phyloP scores from a whole-genome alignment of 495 filamentous ascomycete genomes.

The Bacidia rubella region DNA sequence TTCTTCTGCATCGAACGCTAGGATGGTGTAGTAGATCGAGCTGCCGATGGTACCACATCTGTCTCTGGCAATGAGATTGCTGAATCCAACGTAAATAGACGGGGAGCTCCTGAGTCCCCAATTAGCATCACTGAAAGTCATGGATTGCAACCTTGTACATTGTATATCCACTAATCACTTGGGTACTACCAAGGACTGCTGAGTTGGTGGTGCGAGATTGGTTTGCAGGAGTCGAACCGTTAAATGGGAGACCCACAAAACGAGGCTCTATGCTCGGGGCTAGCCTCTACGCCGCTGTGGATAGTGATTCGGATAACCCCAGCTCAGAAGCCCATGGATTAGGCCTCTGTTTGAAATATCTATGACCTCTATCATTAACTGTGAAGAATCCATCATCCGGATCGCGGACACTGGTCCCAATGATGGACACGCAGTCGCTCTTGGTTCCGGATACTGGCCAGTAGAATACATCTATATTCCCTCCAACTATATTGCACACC shows the following conservation, averaged over 20 bases:
- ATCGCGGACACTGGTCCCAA: conserved; percentile 1
- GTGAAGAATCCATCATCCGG: background rate
- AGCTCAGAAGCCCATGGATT: conserved; percentile 5
- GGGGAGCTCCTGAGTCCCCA: conserved; percentile 5
- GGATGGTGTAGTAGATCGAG: background rate
- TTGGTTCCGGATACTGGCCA: conserved; percentile 4
- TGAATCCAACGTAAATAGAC: conserved; percentile 1
- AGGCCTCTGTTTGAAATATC: background rate
- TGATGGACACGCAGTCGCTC: background rate
- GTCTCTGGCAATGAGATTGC: background rate
- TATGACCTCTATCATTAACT: background rate
- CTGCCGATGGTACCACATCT: background rate
- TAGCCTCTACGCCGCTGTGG: too few species aligned
- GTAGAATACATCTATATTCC: conserved; percentile 3
- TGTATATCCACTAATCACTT: background rate
- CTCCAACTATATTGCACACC: background rate
- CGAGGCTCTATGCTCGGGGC: too few species aligned
- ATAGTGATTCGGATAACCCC: too few species aligned
- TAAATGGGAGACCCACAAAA: background rate
- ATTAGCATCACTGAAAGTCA: background rate
- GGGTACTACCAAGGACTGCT: background rate
- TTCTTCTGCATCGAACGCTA: conserved; percentile 6
- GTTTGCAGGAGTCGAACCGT: background rate
- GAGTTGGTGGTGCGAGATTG: background rate
- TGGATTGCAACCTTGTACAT: background rate